phyloP scores from a whole-genome alignment of 768 basidiomycete genomes.

The Cyclocybe cylindracea region DNA sequence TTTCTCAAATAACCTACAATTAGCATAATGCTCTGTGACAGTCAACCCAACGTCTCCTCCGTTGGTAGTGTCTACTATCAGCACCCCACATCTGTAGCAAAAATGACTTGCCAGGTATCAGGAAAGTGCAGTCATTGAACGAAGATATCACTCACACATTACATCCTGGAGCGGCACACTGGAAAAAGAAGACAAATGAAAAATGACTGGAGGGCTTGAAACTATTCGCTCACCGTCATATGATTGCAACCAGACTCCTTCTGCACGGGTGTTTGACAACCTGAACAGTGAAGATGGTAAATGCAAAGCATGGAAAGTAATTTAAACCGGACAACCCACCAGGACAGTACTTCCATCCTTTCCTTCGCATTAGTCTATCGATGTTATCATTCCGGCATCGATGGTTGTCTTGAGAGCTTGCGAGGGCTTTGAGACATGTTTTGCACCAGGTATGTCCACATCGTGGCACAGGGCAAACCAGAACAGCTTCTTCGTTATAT shows the following conservation, averaged over 20 bases:
- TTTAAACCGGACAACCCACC: conserved; percentile 28
- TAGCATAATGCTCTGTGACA: conserved; percentile 25
- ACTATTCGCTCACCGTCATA: conserved; percentile 47
- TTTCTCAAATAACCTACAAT: conserved; percentile 24
- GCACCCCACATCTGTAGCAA: conserved; percentile 37
- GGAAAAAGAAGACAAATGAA: background rate
- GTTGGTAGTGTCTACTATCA: conserved; percentile 38
- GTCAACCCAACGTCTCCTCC: conserved; percentile 26
- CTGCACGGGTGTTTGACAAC: conserved; percentile 49
- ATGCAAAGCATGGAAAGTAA: conserved; percentile 1
- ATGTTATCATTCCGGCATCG: conserved; percentile 64
- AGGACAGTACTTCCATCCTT: conserved; percentile 70
- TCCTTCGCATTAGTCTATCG: conserved; percentile 46
- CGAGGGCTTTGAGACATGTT: conserved; percentile 48
- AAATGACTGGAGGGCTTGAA: background rate
- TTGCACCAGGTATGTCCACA: conserved; percentile 65
- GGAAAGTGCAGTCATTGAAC: background rate
- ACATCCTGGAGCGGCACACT: conserved; percentile 62
- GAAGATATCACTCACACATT: conserved; percentile 36
- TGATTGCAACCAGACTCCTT: conserved; percentile 59
- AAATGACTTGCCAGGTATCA: conserved; percentile 9
- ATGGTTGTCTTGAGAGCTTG: conserved; percentile 42
- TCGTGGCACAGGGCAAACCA: conserved; percentile 49
- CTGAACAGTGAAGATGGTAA: conserved; percentile 18
- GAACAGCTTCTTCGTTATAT: conserved; percentile 34